These are phyloP conservation scores for Fusarium graminum DNA, from an alignment of 2,329 filamentous ascomycete genomes.

Conservation along the genomic window DNA sequence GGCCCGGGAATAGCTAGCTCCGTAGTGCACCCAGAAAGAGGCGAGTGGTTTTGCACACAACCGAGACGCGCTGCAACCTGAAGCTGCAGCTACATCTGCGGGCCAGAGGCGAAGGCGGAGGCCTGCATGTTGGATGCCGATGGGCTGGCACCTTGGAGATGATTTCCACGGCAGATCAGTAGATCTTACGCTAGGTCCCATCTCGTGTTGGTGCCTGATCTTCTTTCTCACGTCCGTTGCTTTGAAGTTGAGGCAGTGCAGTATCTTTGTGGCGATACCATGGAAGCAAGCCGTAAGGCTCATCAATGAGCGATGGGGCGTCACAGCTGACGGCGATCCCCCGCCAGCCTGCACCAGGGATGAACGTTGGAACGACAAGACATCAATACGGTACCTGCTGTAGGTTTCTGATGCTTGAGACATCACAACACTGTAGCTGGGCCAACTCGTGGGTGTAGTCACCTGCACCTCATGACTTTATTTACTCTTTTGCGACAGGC, in stretches of 20 bases:
- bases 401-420: conserved; percentile 22
- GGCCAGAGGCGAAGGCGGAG: conserved; percentile 37
- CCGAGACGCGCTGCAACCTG: conserved; percentile 36
- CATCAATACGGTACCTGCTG: conserved; percentile 20
- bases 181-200: conserved; percentile 26
- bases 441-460: conserved; percentile 38
- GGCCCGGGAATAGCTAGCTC: conserved; percentile 24
- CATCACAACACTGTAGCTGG: conserved; percentile 28
- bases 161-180: conserved; percentile 34
- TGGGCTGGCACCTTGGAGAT: conserved; percentile 30
- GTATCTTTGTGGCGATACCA: conserved; percentile 33
- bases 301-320: conserved; percentile 27
- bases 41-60: conserved; percentile 21
- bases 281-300: conserved; percentile 45
- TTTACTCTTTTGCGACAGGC: conserved; percentile 20
- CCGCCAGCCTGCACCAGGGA: conserved; percentile 19
- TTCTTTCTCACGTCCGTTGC: background rate
- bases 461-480: conserved; percentile 36
- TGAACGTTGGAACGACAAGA: conserved; percentile 19
- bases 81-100: conserved; percentile 24
- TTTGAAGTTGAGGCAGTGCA: background rate
- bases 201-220: conserved; percentile 37
- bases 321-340: conserved; percentile 39
- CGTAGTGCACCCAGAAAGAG: conserved; percentile 27
- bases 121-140: conserved; percentile 43